Evolutionary conservation across 208 protist genomes (phyloP).

Genomic region (Hexamita inflata): DNA sequence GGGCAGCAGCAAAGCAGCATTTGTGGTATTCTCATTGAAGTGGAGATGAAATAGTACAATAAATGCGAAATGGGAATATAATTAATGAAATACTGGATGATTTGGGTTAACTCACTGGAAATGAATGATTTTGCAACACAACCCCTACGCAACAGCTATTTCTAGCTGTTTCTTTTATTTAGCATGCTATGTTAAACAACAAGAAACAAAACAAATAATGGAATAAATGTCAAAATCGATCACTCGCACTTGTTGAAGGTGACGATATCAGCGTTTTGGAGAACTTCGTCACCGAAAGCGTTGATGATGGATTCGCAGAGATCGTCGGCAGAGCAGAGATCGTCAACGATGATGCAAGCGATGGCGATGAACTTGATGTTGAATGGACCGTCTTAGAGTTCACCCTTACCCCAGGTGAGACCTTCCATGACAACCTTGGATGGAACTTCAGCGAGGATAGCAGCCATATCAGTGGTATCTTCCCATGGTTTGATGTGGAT

Average conservation of each 20-base stretch:
- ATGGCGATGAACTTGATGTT: constrained; percentile 29
- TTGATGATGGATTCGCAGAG: not conserved
- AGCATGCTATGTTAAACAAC: no score
- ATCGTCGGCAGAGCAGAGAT: constrained; percentile 22
- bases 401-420: constrained; percentile 27
- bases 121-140: no score
- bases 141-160: no score
- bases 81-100: no score
- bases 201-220: no score
- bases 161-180: no score
- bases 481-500: constrained; percentile 31
- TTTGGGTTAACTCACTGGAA: no score
- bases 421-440: constrained; percentile 24
- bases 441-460: not conserved
- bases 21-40: no score
- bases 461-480: constrained; percentile 24
- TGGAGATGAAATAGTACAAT: no score
- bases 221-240: no score
- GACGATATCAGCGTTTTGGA: constrained; percentile 24
- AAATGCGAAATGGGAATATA: no score
- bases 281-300: constrained; percentile 25
- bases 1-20: no score
- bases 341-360: constrained; percentile 25
- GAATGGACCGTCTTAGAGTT: constrained; percentile 3
- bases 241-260: constrained; percentile 32